These are phyloP conservation scores for Jamesozyma gamospora DNA, from an alignment of 805 yeast species.

Conservation along the genomic window DNA sequence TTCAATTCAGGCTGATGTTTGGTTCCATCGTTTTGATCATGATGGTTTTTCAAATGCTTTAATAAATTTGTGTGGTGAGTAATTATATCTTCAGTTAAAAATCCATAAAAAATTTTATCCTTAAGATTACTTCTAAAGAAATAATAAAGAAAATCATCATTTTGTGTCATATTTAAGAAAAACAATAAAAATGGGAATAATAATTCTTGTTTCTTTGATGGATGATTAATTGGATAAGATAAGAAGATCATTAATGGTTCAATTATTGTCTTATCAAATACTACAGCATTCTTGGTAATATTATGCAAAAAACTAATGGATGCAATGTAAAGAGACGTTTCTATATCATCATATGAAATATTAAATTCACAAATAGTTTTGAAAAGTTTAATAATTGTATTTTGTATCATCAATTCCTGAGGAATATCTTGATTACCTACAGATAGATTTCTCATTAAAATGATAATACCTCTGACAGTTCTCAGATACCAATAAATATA, in stretches of 20 bases:
- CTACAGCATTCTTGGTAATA: slow-evolving; percentile 11
- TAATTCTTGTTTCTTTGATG: slow-evolving; percentile 6
- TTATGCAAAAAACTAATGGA: slow-evolving; percentile 19
- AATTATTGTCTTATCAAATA: slow-evolving; percentile 14
- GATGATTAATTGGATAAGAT: slow-evolving; percentile 13
- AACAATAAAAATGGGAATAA: slow-evolving; percentile 14
- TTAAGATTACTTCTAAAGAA: slow-evolving; percentile 15
- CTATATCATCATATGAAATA: slow-evolving; percentile 15
- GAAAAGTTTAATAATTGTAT: slow-evolving; percentile 9
- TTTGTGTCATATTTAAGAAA: slow-evolving; percentile 15
- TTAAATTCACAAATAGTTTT: slow-evolving; percentile 1
- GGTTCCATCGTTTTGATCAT: neutral
- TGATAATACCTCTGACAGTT: slow-evolving; percentile 36
- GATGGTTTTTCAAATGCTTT: slow-evolving; percentile 1
- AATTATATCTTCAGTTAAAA: slow-evolving; percentile 11
- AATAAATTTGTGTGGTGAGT: slow-evolving; percentile 10
- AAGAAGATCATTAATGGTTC: slow-evolving; percentile 13
- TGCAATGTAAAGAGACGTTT: slow-evolving; percentile 12
- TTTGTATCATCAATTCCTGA: slow-evolving; percentile 16
- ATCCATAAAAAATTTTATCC: slow-evolving; percentile 11
- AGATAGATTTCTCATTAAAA: slow-evolving; percentile 41
- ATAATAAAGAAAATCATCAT: slow-evolving; percentile 19
- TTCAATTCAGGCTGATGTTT: neutral
- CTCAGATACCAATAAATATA: slow-evolving; percentile 23
- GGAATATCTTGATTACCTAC: slow-evolving; percentile 27